Evolutionary conservation across 352 stramenopile species (phyloP).

Genomic region (Peronospora destructor): DNA sequence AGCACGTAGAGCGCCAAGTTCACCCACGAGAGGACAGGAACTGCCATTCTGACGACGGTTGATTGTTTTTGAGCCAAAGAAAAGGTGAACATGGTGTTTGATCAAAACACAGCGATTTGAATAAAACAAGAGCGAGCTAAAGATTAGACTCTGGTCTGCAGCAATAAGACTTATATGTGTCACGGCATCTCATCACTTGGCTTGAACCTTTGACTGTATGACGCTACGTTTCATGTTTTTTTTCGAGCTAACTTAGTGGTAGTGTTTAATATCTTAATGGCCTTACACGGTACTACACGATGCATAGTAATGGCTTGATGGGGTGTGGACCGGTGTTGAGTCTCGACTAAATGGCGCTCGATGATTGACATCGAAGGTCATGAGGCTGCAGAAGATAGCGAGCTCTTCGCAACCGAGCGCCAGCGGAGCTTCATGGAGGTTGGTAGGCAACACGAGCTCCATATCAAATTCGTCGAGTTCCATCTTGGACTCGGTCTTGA

Average conservation of each 20-base stretch:
- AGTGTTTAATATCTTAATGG: constrained; percentile 10
- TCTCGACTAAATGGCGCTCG: constrained; percentile 11
- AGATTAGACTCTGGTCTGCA: too few species aligned
- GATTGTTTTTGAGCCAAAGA: not conserved
- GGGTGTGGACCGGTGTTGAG: constrained; percentile 8
- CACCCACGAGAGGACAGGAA: constrained; percentile 36
- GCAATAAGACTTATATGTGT: not conserved
- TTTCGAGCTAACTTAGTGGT: constrained; percentile 11
- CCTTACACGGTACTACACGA: constrained; percentile 24
- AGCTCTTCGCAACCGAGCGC: constrained; percentile 57
- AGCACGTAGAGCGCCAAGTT: constrained; percentile 59
- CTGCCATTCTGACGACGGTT: constrained; percentile 12
- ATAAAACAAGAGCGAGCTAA: constrained; percentile 7
- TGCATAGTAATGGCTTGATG: constrained; percentile 29
- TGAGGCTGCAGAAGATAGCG: constrained; percentile 72
- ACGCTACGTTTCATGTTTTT: constrained; percentile 9
- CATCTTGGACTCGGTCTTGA: constrained; percentile 17
- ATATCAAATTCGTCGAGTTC: constrained; percentile 13
- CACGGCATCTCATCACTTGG: not conserved
- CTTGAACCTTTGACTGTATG: not conserved
- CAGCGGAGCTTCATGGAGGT: constrained; percentile 56
- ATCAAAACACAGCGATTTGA: constrained; percentile 1
- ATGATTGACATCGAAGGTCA: constrained; percentile 52
- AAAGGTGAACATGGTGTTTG: constrained; percentile 1
- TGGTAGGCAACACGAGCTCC: constrained; percentile 39